A percentile compares a stretch with the other conserved stretches of the same genome.
Evolutionary conservation across 768 basidiomycete genomes (phyloP).

Genomic region (Exidia glandulosa): DNA sequence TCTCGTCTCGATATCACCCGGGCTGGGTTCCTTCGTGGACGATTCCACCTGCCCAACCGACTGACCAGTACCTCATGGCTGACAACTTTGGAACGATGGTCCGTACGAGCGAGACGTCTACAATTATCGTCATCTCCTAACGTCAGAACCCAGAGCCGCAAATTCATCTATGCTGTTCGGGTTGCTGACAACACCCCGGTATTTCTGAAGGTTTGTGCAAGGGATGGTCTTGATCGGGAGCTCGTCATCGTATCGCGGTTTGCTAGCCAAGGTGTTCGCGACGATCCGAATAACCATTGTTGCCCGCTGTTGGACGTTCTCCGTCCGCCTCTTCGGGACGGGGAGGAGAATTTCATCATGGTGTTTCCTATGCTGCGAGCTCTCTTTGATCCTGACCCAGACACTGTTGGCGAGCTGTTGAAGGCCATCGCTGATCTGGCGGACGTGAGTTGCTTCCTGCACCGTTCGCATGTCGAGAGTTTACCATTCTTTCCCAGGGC

Average conservation of each 20-base stretch:
- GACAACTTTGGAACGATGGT: not conserved
- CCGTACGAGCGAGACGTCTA: too few species aligned
- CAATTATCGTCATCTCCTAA: not conserved
- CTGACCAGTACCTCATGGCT: not conserved
- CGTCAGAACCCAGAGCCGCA: not conserved
- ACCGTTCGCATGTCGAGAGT: not conserved
- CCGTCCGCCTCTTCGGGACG: not conserved
- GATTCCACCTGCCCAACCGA: not conserved
- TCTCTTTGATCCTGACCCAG: not conserved
- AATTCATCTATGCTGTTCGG: not conserved
- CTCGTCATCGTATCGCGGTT: not conserved
- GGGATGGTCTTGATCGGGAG: not conserved
- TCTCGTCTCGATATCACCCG: conserved; percentile 3
- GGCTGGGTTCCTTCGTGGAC: conserved; percentile 5
- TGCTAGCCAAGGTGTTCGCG: not conserved
- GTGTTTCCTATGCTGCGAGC: not conserved
- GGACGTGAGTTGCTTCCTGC: not conserved
- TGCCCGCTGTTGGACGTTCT: not conserved
- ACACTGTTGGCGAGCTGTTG: not conserved
- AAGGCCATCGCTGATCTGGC: not conserved
- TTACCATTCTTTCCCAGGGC: not conserved
- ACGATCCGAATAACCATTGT: not conserved
- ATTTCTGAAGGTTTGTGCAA: not conserved
- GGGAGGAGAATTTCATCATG: not conserved
- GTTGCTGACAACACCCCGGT: not conserved